A percentile compares a stretch with the other conserved stretches of the same genome.
These are phyloP conservation scores for Pulveroboletus sp. DNA, from an alignment of 1,284 basidiomycete species.

Conservation along the genomic window DNA sequence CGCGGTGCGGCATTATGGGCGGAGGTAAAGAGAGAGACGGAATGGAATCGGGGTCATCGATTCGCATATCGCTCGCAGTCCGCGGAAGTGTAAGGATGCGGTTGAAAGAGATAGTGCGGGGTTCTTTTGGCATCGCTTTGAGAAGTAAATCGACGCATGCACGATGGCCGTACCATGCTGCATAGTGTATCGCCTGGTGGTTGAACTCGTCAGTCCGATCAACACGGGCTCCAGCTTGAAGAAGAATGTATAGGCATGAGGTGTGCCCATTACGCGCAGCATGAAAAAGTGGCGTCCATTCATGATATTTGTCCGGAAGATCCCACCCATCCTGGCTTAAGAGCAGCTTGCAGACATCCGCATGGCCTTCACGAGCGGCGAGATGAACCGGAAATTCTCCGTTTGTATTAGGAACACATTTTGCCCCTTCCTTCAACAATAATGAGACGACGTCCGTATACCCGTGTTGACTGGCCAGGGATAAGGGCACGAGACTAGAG, in stretches of 20 bases:
- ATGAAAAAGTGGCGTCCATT: slow-evolving; percentile 98
- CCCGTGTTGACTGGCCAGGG: slow-evolving; percentile 89
- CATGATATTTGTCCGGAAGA: slow-evolving; percentile 92
- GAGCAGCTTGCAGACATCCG: slow-evolving; percentile 80
- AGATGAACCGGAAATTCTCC: slow-evolving; percentile 97
- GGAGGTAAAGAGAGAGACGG: slow-evolving; percentile 94
- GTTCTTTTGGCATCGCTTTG: slow-evolving; percentile 41
- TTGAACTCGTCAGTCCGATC: slow-evolving; percentile 83
- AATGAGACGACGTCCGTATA: slow-evolving; percentile 79
- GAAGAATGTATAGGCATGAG: slow-evolving; percentile 75
- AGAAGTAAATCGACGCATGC: slow-evolving; percentile 77
- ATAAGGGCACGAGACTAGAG: slow-evolving; percentile 83
- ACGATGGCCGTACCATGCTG: slow-evolving; percentile 96
- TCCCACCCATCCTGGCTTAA: slow-evolving; percentile 81
- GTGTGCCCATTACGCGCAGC: slow-evolving; percentile 88
- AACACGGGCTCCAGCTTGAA: slow-evolving; percentile 79
- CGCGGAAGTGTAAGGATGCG: slow-evolving; percentile 17
- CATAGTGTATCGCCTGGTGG: slow-evolving; percentile 89
- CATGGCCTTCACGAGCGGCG: slow-evolving; percentile 95
- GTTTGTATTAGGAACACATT: slow-evolving; percentile 85
- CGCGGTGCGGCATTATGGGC: slow-evolving; percentile 95
- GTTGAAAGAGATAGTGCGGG: slow-evolving; percentile 12
- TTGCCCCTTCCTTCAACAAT: slow-evolving; percentile 74
- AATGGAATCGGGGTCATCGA: slow-evolving; percentile 79
- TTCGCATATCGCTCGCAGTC: slow-evolving; percentile 29